phyloP scores from a whole-genome alignment of 495 filamentous ascomycete genomes.

The Penicillium atrosanguineum region DNA sequence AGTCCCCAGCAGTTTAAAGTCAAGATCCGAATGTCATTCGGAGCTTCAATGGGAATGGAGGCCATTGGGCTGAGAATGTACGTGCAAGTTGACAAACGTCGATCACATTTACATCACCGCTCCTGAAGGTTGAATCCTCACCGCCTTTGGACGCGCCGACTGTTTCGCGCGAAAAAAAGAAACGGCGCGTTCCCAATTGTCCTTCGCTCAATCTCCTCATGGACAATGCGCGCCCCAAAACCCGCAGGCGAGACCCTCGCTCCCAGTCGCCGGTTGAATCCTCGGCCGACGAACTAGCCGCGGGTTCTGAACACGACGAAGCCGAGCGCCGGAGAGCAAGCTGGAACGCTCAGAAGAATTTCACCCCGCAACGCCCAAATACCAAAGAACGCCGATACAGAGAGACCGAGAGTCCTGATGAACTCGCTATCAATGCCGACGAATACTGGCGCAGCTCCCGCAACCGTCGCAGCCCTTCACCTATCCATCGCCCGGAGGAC shows the following conservation, averaged over 20 bases:
- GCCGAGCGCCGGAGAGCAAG: conserved; percentile 39
- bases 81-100: neutral
- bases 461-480: conserved; percentile 26
- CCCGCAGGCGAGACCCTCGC: conserved; percentile 49
- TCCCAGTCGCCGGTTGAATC: conserved; percentile 40
- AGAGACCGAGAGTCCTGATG: conserved; percentile 46
- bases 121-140: neutral
- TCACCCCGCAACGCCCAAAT: conserved; percentile 37
- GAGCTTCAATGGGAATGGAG: conserved; percentile 20
- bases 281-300: conserved; percentile 54
- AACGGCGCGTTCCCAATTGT: conserved; percentile 13
- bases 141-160: conserved; percentile 8
- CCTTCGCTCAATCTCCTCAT: conserved; percentile 17
- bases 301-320: conserved; percentile 42
- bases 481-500: conserved; percentile 17
- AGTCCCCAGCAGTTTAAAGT: conserved; percentile 97
- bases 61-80: conserved; percentile 15
- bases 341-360: conserved; percentile 34
- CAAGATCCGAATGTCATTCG: conserved; percentile 63
- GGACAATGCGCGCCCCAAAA: conserved; percentile 43
- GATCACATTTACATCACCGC: neutral
- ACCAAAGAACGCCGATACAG: conserved; percentile 29
- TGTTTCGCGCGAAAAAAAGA: conserved; percentile 6
- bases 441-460: conserved; percentile 40
- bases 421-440: conserved; percentile 39